These are phyloP conservation scores for Triticum monococcum DNA, from an alignment of 176 grass and related monocot species.

Conservation along the genomic window DNA sequence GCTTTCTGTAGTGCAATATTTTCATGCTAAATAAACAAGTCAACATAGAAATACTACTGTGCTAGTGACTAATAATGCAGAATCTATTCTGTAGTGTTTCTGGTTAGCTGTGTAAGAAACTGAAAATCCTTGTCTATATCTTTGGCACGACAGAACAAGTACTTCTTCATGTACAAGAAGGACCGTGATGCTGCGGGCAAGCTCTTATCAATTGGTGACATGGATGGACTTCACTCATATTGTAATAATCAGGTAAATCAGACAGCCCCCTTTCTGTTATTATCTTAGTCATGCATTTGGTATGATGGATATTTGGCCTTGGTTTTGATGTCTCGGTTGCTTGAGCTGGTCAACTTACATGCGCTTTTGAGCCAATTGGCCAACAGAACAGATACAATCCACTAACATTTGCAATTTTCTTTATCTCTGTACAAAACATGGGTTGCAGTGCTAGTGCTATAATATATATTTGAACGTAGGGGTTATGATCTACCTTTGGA, in stretches of 20 bases:
- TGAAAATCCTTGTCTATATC: slow-evolving; percentile 29
- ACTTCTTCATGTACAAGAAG: slow-evolving; percentile 68
- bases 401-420: neutral
- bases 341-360: neutral
- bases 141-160: slow-evolving; percentile 66
- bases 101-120: slow-evolving; percentile 2
- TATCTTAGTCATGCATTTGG: neutral
- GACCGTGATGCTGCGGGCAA: slow-evolving; percentile 24
- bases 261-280: neutral
- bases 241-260: slow-evolving; percentile 75
- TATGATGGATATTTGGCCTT: neutral
- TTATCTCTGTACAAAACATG: neutral
- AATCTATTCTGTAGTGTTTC: neutral
- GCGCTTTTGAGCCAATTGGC: slow-evolving; percentile 13
- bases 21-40: slow-evolving; percentile 11
- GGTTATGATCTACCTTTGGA: neutral
- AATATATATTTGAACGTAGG: neutral
- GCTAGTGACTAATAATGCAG: neutral
- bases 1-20: slow-evolving; percentile 11
- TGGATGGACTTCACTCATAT: slow-evolving; percentile 39
- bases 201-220: slow-evolving; percentile 21
- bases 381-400: neutral
- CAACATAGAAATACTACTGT: neutral
- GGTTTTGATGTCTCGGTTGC: slow-evolving; percentile 2
- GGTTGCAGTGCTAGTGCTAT: neutral